Evolutionary conservation across 2,329 filamentous ascomycete genomes (phyloP).

Genomic region (Xylaria sp.): DNA sequence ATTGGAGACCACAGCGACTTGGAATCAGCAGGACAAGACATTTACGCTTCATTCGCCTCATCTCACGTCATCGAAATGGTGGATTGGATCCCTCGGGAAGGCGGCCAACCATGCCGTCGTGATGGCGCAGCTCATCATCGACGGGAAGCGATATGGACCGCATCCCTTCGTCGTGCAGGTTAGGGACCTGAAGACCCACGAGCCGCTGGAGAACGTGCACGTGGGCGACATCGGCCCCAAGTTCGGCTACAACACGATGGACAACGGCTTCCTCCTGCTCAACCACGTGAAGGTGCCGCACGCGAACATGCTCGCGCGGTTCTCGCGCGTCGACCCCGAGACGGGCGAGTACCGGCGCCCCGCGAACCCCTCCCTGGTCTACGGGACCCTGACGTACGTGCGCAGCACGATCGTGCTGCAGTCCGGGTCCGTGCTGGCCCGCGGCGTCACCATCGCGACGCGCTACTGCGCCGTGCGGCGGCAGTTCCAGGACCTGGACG

Average conservation of each 20-base stretch:
- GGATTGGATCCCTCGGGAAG: constrained; percentile 78
- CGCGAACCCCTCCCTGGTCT: constrained; percentile 67
- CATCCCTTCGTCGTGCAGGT: constrained; percentile 81
- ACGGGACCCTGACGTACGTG: constrained; percentile 77
- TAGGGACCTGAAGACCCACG: constrained; percentile 69
- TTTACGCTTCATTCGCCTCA: constrained; percentile 75
- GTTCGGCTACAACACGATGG: constrained; percentile 80
- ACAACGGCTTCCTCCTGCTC: constrained; percentile 78
- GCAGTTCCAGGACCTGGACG: constrained; percentile 79
- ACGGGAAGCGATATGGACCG: constrained; percentile 70
- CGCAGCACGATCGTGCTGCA: constrained; percentile 74
- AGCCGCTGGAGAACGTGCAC: constrained; percentile 69
- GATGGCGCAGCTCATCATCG: constrained; percentile 74
- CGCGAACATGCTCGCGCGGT: constrained; percentile 72
- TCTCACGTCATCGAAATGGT: constrained; percentile 80
- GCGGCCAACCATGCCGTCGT: constrained; percentile 78
- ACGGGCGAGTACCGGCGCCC: constrained; percentile 71
- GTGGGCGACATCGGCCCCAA: constrained; percentile 83
- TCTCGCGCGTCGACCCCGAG: constrained; percentile 68
- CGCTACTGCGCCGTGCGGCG: constrained; percentile 73
- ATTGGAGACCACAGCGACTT: constrained; percentile 72
- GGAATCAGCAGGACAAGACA: constrained; percentile 73
- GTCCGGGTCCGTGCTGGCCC: constrained; percentile 70
- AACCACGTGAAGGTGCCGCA: constrained; percentile 78
- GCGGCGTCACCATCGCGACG: constrained; percentile 77